Conservation (phyloP, 768 basidiomycete species). For the Phanerodontia chrysosporium region DNA sequence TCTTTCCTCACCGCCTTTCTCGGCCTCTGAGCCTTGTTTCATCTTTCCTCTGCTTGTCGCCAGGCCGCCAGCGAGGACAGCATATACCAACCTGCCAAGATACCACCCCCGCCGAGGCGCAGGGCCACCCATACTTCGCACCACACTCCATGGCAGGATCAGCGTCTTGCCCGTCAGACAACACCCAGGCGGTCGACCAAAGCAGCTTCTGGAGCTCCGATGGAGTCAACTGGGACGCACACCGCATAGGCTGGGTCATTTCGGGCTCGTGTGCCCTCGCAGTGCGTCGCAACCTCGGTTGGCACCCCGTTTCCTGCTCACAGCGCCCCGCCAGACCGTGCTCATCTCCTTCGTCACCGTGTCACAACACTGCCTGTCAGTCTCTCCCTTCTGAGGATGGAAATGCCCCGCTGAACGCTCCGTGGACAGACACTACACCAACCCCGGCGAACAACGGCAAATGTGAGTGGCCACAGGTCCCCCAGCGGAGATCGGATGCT, state of each 20-base stretch:
- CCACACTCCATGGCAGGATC: slow-evolving; percentile 4
- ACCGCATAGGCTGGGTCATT: slow-evolving; percentile 72
- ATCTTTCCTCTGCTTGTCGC: background rate
- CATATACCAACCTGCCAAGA: background rate
- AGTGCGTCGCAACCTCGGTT: slow-evolving; percentile 35
- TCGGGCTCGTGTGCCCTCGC: slow-evolving; percentile 56
- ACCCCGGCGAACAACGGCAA: slow-evolving; percentile 72
- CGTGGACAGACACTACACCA: slow-evolving; percentile 59
- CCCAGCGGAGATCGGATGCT: background rate
- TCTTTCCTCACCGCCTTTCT: background rate
- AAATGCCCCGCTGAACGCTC: background rate
- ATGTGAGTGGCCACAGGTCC: slow-evolving; percentile 40
- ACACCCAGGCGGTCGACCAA: slow-evolving; percentile 50
- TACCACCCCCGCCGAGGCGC: background rate
- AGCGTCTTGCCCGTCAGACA: slow-evolving; percentile 46
- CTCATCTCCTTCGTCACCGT: slow-evolving; percentile 56
- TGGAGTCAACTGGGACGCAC: slow-evolving; percentile 53
- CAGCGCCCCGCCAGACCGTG: slow-evolving; percentile 41
- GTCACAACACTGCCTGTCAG: slow-evolving; percentile 60
- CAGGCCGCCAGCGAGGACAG: background rate
- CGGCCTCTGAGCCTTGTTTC: background rate
- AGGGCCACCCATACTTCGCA: background rate
- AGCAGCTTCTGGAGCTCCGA: slow-evolving; percentile 55
- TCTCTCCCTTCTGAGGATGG: background rate
- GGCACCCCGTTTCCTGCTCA: background rate